phyloP scores from a whole-genome alignment of 768 basidiomycete species.

The Hebeloma cylindrosporum region DNA sequence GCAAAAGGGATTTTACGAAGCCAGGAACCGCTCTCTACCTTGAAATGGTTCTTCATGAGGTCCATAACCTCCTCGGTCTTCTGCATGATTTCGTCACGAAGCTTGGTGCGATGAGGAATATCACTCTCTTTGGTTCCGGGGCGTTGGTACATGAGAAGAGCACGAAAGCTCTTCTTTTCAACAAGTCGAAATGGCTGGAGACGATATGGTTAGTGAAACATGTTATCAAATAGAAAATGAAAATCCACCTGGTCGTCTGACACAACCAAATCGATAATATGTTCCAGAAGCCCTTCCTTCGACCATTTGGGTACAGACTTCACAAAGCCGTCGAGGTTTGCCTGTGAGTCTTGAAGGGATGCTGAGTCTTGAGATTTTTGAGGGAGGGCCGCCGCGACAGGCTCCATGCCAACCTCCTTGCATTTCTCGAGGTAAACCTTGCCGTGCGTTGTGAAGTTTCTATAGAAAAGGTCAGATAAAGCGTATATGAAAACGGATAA shows the following conservation, averaged over 20 bases:
- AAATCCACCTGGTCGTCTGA: constrained; percentile 20
- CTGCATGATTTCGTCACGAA: constrained; percentile 19
- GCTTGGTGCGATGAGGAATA: constrained; percentile 23
- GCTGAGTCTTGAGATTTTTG: not conserved
- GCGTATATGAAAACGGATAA: too few relatives aligned
- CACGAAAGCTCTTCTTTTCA: constrained; percentile 18
- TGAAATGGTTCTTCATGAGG: constrained; percentile 5
- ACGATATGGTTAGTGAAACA: not conserved
- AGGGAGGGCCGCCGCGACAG: not conserved
- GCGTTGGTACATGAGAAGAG: constrained; percentile 19
- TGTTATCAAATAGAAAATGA: not conserved
- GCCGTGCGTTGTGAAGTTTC: constrained; percentile 4
- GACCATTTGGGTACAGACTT: constrained; percentile 15
- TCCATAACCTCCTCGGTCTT: constrained; percentile 6
- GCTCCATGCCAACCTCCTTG: not conserved
- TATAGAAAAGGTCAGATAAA: too few relatives aligned
- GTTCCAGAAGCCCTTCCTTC: constrained; percentile 20
- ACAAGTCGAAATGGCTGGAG: constrained; percentile 22
- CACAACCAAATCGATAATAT: constrained; percentile 22
- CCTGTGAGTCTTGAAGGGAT: constrained; percentile 6
- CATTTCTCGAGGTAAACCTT: constrained; percentile 2
- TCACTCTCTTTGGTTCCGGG: constrained; percentile 16
- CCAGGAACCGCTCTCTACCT: not conserved
- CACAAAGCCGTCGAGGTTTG: constrained; percentile 15
- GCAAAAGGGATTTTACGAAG: not conserved